Evolutionary conservation across 495 filamentous ascomycete species (phyloP), one percentile per base, ranked within the genome.

Genomic region (Pyrenopolyporus hunteri): DNA sequence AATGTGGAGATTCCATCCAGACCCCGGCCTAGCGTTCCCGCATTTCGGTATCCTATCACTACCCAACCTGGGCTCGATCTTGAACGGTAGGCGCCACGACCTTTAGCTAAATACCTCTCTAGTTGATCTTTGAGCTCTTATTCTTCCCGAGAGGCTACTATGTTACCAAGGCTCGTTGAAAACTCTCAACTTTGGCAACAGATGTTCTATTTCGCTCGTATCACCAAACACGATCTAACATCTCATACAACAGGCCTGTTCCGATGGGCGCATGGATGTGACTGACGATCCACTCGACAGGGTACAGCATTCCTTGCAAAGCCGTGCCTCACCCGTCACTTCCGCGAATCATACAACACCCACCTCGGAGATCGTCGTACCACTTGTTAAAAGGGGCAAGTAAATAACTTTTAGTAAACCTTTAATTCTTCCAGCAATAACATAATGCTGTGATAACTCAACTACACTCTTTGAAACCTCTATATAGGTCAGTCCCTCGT

Each of bases 11-110:
- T 20, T 32, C 19, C 25, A 14, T 23, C 32, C 3, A 17, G 14
- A 22, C 32, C 48, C 26, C 32, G 6, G 48, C 25, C 31, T 62
- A 62, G 58, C 51, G 58, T 56, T 13, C 51, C 58, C 23, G 16
- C 20, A 13, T 9, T 9, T 55, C 43, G 58, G 57, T 40, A 52
- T 31, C 16, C 11, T 31, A 48, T 48, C 48, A 28, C 19, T 40
- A 56, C 17, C 28, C 43, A 31, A 28, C 44, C 31, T 17, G 17
- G 19, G 23, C 22, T 10, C 40, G 46, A 17, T 36, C 17, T 36
- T 13, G 36, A 43, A 44, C 7, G n/a, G 11, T 28, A 29, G n/a
- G 29, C 35, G 19, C 11, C 44, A 20, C 23, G 6, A 17, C 16
- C 10, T 10, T 20, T 20, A 20, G 37, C 20, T 23, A 17, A 23